Base-by-base conservation (phyloP, 345 rosid genomes). In the Ceriops zippeliana region DNA sequence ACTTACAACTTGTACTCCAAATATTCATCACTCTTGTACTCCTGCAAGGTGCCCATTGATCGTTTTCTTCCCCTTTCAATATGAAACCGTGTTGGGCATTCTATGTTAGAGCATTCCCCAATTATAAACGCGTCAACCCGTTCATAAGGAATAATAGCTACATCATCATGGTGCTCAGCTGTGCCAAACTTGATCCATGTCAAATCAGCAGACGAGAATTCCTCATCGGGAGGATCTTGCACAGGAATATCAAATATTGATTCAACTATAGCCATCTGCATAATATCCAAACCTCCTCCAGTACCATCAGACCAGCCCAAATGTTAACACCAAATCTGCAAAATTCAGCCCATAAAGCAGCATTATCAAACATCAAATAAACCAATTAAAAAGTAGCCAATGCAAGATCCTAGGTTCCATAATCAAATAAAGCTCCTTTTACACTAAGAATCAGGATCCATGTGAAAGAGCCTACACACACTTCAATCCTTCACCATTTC, bases 31-130 rank as follows among this genome's bases (percentile, higher is more conserved):
- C 58, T 74, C 81, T 86, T 95, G 78, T 73, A 89, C 74, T 87
- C 88, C 77, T 84, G 89, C 75, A 95, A 79, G 83, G 87, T 87
- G 34, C 87, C 93, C 62, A 52, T 75, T 5, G 87, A 62, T 49
- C 96, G 81, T 78, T 87, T 91, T 54, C 96, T 84, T 75, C 89
- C 93, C 79, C 97, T 88, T 70, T 95, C 97, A 54, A 91, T 91
- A 81, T 95, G 97, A 68, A 95, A 95, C 57, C 89, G 85, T 0
- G 97, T 95, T 0, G 99, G 99, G 75, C 79, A 85, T 70, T 95
- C 93, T 1, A 85, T 83, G 73, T 83, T 95, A 19, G 88, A 80
- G 85, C 97, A 88, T 81, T 95, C 97, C 67, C 97, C 99, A 65
- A 91, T 88, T 61, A 95, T 90, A 75, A 91, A 95, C 19, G 84